Evolutionary conservation across 306 rosid genomes (phyloP).

Genomic region (Gleditsia sinensis): DNA sequence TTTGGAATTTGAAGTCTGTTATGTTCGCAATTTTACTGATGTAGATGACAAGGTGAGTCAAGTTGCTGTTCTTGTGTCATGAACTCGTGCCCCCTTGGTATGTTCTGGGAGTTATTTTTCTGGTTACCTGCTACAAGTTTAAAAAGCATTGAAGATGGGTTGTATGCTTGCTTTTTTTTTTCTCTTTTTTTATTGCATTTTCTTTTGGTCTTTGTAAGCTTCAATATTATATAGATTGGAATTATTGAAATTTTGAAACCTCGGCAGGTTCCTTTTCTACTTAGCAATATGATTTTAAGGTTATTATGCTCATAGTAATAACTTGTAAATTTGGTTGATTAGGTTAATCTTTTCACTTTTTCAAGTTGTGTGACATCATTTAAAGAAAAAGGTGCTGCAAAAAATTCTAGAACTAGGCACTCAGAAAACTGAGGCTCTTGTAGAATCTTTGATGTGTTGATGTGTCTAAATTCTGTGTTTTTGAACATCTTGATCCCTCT

Average conservation of each 20-base stretch:
- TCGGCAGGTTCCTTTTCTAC: background rate
- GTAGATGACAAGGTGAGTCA: constrained; percentile 90
- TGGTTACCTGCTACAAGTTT: constrained; percentile 1
- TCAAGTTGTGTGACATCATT: background rate
- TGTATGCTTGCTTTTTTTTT: background rate
- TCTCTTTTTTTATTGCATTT: background rate
- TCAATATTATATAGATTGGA: background rate
- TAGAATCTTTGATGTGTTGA: background rate
- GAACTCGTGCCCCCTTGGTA: background rate
- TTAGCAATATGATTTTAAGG: background rate
- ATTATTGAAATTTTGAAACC: background rate
- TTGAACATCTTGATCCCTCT: background rate
- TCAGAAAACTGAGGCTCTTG: constrained; percentile 5
- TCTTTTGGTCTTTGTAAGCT: background rate
- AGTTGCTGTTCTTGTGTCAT: constrained; percentile 9
- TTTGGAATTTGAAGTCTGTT: constrained; percentile 77
- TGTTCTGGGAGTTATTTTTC: background rate
- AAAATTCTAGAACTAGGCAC: background rate
- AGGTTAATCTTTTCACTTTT: background rate
- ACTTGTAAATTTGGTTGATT: background rate
- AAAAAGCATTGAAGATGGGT: background rate
- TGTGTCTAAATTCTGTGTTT: background rate
- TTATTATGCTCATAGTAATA: constrained; percentile 10
- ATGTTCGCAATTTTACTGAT: constrained; percentile 97
- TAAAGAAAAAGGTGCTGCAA: constrained; percentile 4